A percentile compares a stretch with the other conserved stretches of the same genome.
phyloP scores from a whole-genome alignment of 148 eudicot genomes.

The Rheum nobile region DNA sequence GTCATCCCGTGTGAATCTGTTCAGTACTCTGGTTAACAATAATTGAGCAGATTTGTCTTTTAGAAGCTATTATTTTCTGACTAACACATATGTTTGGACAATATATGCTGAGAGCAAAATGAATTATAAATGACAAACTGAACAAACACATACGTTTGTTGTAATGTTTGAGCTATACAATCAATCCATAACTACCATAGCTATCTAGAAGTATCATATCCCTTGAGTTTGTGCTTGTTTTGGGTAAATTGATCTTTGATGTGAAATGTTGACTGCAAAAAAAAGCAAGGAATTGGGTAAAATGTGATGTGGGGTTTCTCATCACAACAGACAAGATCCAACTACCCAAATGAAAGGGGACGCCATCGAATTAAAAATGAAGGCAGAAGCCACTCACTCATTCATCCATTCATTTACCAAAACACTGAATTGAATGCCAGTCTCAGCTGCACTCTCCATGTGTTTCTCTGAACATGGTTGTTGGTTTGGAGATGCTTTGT shows the following conservation, averaged over 20 bases:
- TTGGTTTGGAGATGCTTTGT: background rate
- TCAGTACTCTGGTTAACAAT: background rate
- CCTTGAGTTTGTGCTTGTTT: too few species aligned
- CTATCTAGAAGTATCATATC: too few species aligned
- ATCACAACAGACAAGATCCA: background rate
- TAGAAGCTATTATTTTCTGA: background rate
- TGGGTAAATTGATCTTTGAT: background rate
- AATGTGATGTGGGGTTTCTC: background rate
- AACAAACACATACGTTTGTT: too few species aligned
- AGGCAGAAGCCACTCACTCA: background rate
- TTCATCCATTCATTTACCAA: background rate
- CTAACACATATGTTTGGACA: background rate
- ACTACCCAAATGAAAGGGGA: background rate
- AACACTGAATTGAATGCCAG: conserved; percentile 1
- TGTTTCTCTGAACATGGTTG: background rate
- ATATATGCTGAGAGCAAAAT: background rate
- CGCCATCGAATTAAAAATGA: background rate
- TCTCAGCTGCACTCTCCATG: conserved; percentile 1
- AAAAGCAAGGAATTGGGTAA: background rate
- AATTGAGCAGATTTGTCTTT: background rate
- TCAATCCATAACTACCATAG: too few species aligned
- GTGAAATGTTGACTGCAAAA: background rate
- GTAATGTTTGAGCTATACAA: too few species aligned
- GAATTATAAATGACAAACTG: background rate
- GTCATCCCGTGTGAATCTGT: background rate